phyloP scores from a whole-genome alignment of 768 basidiomycete species.

The Cubamyces sp. region DNA sequence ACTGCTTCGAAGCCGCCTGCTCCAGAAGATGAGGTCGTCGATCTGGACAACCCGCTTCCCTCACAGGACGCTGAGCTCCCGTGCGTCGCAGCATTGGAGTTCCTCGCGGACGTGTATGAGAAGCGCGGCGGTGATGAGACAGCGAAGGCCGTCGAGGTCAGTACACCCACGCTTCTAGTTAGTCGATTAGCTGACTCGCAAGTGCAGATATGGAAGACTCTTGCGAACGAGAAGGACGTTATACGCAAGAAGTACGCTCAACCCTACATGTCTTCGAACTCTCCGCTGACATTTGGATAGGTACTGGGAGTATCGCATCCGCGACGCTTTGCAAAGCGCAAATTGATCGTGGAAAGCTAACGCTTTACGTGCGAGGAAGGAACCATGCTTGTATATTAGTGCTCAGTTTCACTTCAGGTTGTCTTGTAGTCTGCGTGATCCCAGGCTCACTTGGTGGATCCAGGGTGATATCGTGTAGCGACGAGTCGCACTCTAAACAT shows the following conservation, averaged over 20 bases:
- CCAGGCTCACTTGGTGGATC: too few species aligned
- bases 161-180: background rate
- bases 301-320: conserved; percentile 80
- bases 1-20: conserved; percentile 41
- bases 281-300: conserved; percentile 37
- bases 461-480: too few species aligned
- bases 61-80: conserved; percentile 70
- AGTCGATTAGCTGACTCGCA: background rate
- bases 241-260: conserved; percentile 72
- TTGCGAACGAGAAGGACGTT: conserved; percentile 71
- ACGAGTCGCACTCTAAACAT: too few species aligned
- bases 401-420: too few species aligned
- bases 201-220: conserved; percentile 66
- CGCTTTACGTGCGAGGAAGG: too few species aligned
- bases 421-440: too few species aligned
- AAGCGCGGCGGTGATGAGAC: conserved; percentile 53
- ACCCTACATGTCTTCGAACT: background rate
- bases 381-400: too few species aligned
- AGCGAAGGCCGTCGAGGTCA: conserved; percentile 42
- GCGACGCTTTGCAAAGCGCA: conserved; percentile 42
- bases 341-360: background rate
- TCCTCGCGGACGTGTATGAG: conserved; percentile 79
- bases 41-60: conserved; percentile 78
- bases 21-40: conserved; percentile 49
- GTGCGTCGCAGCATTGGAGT: conserved; percentile 79